Evolutionary conservation across 495 filamentous ascomycete species (phyloP), one percentile per base, ranked within the genome.

Genomic region (Aspergillus mulundensis): DNA sequence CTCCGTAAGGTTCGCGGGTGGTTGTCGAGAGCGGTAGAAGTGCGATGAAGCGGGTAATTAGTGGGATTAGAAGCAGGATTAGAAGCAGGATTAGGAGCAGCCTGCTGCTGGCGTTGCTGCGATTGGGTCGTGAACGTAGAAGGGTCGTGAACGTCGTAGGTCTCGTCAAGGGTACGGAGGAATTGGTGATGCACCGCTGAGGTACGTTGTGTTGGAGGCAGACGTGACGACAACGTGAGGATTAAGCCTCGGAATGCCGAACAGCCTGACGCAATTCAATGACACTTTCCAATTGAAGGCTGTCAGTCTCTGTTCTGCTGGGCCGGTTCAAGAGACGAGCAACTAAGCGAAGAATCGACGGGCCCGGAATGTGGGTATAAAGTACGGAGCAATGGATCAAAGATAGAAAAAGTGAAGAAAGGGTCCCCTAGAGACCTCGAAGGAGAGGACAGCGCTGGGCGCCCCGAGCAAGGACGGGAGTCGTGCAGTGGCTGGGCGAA

Each of bases 51-150:
- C 28, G 59, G 58, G 59, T 72, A 65, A 58, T 59, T 69, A 39
- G 60, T 66, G 46, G 64, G 53, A 44, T 61, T 67, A 61, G 66
- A 59, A 61, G 55, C 61, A 62, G 64, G 53, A 44, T 61, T 67
- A 61, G 66, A 59, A 61, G 55, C 61, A 62, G 74, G 65, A 56
- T 64, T 60, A 45, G 49, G 59, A 64, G 62, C 64, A 67, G 68
- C 71, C 66, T 79, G 81, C 69, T 77, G 74, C 75, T 83, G 82
- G 77, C 77, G 82, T 72, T 84, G 82, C 71, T 66, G 72, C 63
- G 77, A 65, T 60, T 69, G 72, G 57, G 75, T 79, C 71, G 78
- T 79, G 65, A 78, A 69, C 41, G 72, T 69, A 49, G 67, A 52
- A 49, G 65, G 72, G 72, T 83, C 79, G 82, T 83, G 52, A 74